phyloP scores from a whole-genome alignment of 73 alveolate species.

The Paramecium pentaurelia region DNA sequence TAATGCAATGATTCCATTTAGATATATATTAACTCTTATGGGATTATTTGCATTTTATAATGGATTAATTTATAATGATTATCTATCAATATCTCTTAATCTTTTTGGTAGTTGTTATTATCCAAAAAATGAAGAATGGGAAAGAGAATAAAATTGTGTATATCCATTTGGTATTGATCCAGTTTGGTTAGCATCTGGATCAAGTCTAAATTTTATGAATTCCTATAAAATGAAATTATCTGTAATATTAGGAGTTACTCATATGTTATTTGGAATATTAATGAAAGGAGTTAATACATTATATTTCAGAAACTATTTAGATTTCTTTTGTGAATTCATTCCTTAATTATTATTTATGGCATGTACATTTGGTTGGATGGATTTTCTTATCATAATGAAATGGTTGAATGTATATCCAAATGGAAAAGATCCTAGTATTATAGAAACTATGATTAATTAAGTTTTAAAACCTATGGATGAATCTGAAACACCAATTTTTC shows the following conservation, averaged over 20 bases:
- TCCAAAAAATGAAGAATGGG: constrained; percentile 4
- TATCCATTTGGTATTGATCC: constrained; percentile 87
- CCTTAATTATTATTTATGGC: constrained; percentile 78
- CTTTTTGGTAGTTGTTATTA: constrained; percentile 76
- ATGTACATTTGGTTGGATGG: constrained; percentile 91
- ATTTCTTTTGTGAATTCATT: constrained; percentile 76
- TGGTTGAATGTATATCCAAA: constrained; percentile 83
- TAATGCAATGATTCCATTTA: constrained; percentile 50
- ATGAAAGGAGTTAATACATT: constrained; percentile 81
- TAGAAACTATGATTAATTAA: neutral
- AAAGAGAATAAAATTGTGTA: constrained; percentile 61
- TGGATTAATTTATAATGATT: constrained; percentile 89
- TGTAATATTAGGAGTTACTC: constrained; percentile 84
- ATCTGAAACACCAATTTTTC: constrained; percentile 67
- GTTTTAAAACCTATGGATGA: neutral
- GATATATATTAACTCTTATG: constrained; percentile 81
- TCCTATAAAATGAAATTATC: constrained; percentile 88
- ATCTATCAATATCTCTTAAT: constrained; percentile 80
- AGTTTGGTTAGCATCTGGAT: constrained; percentile 71
- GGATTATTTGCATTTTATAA: constrained; percentile 83
- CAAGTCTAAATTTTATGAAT: constrained; percentile 77
- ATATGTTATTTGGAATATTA: constrained; percentile 83
- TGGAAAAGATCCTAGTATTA: constrained; percentile 75
- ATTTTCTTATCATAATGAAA: constrained; percentile 76
- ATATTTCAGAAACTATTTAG: constrained; percentile 63